A percentile compares a stretch with the other conserved stretches of the same genome.
phyloP scores from a whole-genome alignment of 2,329 filamentous ascomycete genomes.

The Ascosphaera aggregata region DNA sequence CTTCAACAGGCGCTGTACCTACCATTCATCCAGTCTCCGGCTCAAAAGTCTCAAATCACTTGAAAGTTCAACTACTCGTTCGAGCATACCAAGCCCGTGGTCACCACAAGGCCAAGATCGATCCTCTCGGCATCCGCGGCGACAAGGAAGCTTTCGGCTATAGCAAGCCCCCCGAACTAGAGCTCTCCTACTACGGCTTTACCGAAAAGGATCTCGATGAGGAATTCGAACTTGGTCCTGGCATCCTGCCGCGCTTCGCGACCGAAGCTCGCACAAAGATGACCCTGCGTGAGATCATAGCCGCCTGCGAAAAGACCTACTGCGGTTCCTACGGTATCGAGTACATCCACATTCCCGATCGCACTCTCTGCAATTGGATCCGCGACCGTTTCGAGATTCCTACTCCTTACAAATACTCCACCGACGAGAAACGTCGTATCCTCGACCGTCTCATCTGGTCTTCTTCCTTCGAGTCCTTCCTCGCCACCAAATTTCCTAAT shows the following conservation, averaged over 20 bases:
- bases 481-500: conserved; percentile 95
- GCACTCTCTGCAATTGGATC: conserved; percentile 96
- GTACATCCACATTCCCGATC: conserved; percentile 96
- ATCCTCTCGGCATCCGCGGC: conserved; percentile 81
- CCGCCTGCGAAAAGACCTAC: conserved; percentile 83
- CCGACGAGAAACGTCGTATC: conserved; percentile 95
- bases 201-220: conserved; percentile 81
- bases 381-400: conserved; percentile 87
- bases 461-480: conserved; percentile 88
- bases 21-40: conserved; percentile 47
- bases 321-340: conserved; percentile 94
- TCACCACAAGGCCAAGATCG: conserved; percentile 95
- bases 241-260: conserved; percentile 87
- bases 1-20: conserved; percentile 54
- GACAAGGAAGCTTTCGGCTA: conserved; percentile 67
- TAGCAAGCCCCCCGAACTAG: conserved; percentile 74
- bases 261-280: conserved; percentile 78
- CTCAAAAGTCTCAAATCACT: conserved; percentile 76
- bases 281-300: conserved; percentile 86
- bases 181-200: conserved; percentile 86
- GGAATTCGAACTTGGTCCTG: conserved; percentile 78
- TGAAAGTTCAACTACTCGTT: conserved; percentile 93
- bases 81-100: conserved; percentile 95
- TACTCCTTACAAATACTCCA: conserved; percentile 85
- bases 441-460: conserved; percentile 97